A percentile compares a stretch with the other conserved stretches of the same genome.
Conservation (phyloP, 1,139 yeast species). For the Scheffersomyces cryptocercus region DNA sequence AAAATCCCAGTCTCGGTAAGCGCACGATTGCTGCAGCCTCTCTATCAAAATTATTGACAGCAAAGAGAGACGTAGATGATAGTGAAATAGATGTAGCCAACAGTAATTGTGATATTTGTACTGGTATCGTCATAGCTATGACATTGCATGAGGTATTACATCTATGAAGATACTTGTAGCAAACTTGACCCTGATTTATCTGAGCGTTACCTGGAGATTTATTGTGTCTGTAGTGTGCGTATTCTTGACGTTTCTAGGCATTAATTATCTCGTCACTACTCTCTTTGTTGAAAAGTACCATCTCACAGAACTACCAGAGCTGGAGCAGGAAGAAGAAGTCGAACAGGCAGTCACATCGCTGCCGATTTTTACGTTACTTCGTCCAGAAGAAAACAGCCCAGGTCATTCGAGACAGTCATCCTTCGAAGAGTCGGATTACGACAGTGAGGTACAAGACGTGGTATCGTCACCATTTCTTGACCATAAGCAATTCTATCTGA, state of each 20-base stretch:
- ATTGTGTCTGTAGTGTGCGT: background rate
- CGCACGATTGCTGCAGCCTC: too few species aligned
- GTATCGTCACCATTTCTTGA: slow-evolving; percentile 12
- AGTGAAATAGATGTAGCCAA: too few species aligned
- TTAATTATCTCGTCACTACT: background rate
- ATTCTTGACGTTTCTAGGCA: background rate
- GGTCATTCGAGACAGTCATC: slow-evolving; percentile 1
- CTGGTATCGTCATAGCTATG: too few species aligned
- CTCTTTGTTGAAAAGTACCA: background rate
- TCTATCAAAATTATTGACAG: too few species aligned
- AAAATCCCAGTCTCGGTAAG: too few species aligned
- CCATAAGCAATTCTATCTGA: slow-evolving; percentile 31
- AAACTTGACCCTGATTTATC: background rate
- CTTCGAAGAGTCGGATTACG: slow-evolving; percentile 1
- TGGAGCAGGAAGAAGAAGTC: background rate
- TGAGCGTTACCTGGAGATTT: background rate
- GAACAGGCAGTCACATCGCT: background rate
- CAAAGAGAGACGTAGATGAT: too few species aligned
- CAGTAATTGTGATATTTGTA: too few species aligned
- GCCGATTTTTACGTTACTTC: background rate
- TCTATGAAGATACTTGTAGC: background rate
- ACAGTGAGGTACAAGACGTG: slow-evolving; percentile 9
- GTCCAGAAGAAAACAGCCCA: background rate
- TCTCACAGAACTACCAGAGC: background rate
- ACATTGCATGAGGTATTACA: too few species aligned